Base-by-base conservation (phyloP, 176 grass and related monocot genomes). In the Alopecurus myosuroides region DNA sequence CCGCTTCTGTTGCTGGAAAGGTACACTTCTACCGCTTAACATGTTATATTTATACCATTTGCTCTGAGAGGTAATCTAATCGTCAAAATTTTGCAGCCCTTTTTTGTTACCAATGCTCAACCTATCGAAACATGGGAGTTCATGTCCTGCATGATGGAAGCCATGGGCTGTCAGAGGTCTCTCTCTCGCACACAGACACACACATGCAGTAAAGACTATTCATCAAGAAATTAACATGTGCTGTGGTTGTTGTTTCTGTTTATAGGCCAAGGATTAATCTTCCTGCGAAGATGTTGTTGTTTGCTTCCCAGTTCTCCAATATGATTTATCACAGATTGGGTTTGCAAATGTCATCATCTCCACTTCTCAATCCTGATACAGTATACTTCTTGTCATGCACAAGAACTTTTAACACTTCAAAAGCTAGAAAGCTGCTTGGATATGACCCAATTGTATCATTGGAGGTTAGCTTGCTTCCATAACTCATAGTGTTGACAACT, bases 61-160 rank as follows among this genome's bases (percentile, higher is more conserved):
- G 57, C 79, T 90, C 73, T 84, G 19, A 73, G 37, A 15, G 29
- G 40, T 81, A 60, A 74, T 80, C 50, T 2, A 40, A 14, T 11
- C 55, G 35, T 36, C 79, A 74, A 51, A 86, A 37, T 71, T 84
- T 74, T 76, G 44, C 91, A 98, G 97, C 48, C 93, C 10, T 92
- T 92, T 92, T 98, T 98, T 82, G 41, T 98, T 81, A 95, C 97
- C 26, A 98, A 98, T 80, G 88, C 85, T 64, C 78, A 92, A 82
- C 86, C 93, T 66, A 44, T 94, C n/a, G 29, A 87, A 85, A 91
- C 90, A 33, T 98, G 97, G 97, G 88, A 98, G 63, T 98, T 98
- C 67, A 89, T 98, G 84, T 91, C 82, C 83, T 83, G 81, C 77
- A 92, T 95, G 74, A 84, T 95, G 77, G 93, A 89, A 86, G 91